These are phyloP conservation scores for Alternaria dauci DNA, from an alignment of 2,329 filamentous ascomycete genomes.

Conservation along the genomic window DNA sequence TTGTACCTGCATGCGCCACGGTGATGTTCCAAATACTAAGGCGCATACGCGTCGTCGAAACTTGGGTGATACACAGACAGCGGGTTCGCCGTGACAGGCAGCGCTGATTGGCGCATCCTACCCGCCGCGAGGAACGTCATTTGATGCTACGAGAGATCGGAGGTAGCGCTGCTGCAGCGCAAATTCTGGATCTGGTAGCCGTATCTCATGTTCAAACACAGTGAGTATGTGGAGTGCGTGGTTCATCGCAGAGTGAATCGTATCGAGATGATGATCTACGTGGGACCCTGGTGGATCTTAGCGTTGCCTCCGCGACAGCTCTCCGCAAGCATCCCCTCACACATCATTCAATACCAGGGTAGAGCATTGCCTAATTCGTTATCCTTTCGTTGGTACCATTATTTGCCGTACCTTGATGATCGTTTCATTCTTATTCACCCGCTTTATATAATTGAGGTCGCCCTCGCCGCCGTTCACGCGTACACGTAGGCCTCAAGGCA, in stretches of 20 bases:
- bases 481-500: constrained; percentile 17
- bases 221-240: neutral
- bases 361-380: neutral
- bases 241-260: neutral
- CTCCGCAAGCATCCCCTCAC: constrained; percentile 40
- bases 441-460: constrained; percentile 13
- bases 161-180: neutral
- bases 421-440: constrained; percentile 9
- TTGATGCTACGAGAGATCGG: neutral
- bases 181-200: neutral
- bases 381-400: constrained; percentile 3
- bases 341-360: constrained; percentile 1
- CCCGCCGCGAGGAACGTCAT: neutral
- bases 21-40: neutral
- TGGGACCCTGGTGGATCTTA: constrained; percentile 36
- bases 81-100: constrained; percentile 18
- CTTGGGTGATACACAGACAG: constrained; percentile 16
- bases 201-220: neutral
- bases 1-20: neutral
- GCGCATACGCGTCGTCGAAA: constrained; percentile 11
- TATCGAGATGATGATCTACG: constrained; percentile 15
- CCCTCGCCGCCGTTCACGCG: constrained; percentile 5
- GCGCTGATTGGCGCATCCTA: constrained; percentile 9
- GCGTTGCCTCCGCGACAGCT: constrained; percentile 30
- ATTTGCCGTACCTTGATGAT: constrained; percentile 10